Evolutionary conservation across 2,329 filamentous ascomycete genomes (phyloP).

Genomic region (Aureobasidium namibiae): DNA sequence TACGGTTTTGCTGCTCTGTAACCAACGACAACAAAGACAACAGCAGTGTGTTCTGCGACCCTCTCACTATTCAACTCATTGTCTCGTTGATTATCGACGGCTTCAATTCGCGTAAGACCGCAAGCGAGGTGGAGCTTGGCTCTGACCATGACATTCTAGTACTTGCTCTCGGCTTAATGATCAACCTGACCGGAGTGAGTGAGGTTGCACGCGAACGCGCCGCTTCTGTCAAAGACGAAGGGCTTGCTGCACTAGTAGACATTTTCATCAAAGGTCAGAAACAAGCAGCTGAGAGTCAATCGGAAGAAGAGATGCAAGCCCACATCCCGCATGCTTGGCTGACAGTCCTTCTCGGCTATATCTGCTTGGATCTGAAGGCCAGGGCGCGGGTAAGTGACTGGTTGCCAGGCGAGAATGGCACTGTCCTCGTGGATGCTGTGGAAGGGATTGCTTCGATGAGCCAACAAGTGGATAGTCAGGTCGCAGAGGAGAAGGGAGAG

Average conservation of each 20-base stretch:
- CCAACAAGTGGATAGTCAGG: constrained; percentile 47
- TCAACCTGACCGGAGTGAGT: constrained; percentile 80
- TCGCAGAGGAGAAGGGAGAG: constrained; percentile 40
- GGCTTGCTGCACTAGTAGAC: constrained; percentile 20
- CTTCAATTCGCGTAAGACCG: constrained; percentile 18
- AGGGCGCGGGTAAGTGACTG: constrained; percentile 26
- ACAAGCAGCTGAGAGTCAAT: constrained; percentile 49
- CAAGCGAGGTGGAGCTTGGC: constrained; percentile 31
- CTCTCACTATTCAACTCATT: constrained; percentile 40
- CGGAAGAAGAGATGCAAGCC: constrained; percentile 61
- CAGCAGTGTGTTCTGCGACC: constrained; percentile 57
- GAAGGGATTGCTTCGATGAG: constrained; percentile 56
- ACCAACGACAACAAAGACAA: constrained; percentile 71
- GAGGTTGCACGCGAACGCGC: constrained; percentile 40
- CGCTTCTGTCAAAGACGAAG: constrained; percentile 9
- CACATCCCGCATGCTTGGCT: constrained; percentile 84
- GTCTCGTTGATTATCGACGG: constrained; percentile 20
- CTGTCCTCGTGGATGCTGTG: constrained; percentile 47
- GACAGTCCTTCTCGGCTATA: constrained; percentile 72
- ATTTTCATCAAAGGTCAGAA: constrained; percentile 24
- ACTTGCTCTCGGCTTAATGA: constrained; percentile 70
- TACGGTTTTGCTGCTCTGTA: constrained; percentile 73
- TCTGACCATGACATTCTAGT: constrained; percentile 64
- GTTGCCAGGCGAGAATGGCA: constrained; percentile 37
- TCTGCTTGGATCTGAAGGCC: constrained; percentile 54